Evolutionary conservation across 208 protist genomes (phyloP).

Genomic region (Crithidia thermophila): DNA sequence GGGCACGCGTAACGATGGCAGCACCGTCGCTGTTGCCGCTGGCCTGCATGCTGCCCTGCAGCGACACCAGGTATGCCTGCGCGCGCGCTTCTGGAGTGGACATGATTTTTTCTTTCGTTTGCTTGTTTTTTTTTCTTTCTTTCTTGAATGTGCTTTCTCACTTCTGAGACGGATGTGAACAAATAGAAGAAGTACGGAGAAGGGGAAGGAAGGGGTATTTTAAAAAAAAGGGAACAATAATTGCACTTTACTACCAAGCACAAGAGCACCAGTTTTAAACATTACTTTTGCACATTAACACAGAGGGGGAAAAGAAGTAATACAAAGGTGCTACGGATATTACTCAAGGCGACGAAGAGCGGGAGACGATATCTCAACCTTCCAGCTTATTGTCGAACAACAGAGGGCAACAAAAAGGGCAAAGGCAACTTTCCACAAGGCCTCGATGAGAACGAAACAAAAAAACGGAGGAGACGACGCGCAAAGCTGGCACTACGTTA

Average conservation of each 20-base stretch:
- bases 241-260: background rate
- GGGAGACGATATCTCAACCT: too few relatives aligned
- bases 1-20: constrained; percentile 38
- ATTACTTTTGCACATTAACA: too few relatives aligned
- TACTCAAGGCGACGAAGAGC: too few relatives aligned
- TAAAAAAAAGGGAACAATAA: background rate
- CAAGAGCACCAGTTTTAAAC: too few relatives aligned
- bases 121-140: too few relatives aligned
- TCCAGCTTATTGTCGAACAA: too few relatives aligned
- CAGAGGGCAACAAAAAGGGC: too few relatives aligned
- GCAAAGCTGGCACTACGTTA: background rate
- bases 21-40: constrained; percentile 42
- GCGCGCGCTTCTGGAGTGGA: constrained; percentile 41
- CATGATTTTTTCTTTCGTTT: constrained; percentile 18
- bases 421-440: too few relatives aligned
- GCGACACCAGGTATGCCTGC: constrained; percentile 45
- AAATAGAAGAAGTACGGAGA: background rate
- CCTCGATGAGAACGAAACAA: background rate
- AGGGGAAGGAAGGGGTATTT: background rate
- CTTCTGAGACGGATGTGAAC: constrained; percentile 1
- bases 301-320: too few relatives aligned
- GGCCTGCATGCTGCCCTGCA: constrained; percentile 40
- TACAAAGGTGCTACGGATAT: too few relatives aligned
- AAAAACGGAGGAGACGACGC: background rate
- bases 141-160: too few relatives aligned